Percentiles rank a stretch among this genome's conserved stretches.
Evolutionary conservation across 108 stramenopile species (phyloP).

Genomic region (Aurantiochytrium sp.): DNA sequence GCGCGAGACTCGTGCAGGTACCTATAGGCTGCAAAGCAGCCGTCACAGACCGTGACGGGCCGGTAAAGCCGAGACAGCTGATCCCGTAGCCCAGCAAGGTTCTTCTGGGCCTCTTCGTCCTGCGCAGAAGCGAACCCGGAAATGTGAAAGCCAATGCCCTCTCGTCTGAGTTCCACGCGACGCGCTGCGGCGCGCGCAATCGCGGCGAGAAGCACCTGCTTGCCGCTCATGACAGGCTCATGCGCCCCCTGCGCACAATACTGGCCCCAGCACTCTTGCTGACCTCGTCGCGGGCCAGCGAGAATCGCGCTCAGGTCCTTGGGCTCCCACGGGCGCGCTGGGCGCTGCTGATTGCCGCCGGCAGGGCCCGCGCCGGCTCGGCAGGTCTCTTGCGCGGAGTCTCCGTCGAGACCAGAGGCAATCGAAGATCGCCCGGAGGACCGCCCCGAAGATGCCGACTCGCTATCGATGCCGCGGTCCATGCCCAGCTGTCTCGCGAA

Average conservation of each 20-base stretch:
- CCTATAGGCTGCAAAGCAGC: not conserved
- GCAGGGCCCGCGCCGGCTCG: too few species aligned
- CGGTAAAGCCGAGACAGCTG: not conserved
- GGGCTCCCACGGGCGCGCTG: not conserved
- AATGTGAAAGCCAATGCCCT: not conserved
- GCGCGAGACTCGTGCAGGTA: not conserved
- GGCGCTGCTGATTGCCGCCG: too few species aligned
- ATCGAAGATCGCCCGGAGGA: not conserved
- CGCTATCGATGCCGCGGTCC: not conserved
- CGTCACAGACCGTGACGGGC: not conserved
- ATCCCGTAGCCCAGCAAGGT: not conserved
- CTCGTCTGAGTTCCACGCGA: not conserved
- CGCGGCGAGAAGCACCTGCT: not conserved
- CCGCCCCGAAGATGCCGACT: not conserved
- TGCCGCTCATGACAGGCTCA: not conserved
- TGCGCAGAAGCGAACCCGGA: not conserved
- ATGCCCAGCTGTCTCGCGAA: not conserved
- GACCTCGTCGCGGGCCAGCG: not conserved
- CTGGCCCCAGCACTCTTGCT: not conserved
- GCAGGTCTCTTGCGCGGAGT: too few species aligned
- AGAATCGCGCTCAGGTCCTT: not conserved
- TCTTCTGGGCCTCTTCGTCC: not conserved
- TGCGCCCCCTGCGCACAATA: not conserved
- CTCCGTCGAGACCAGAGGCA: not conserved
- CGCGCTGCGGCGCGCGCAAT: not conserved